Evolutionary conservation across 2,329 filamentous ascomycete genomes (phyloP).

Genomic region (Phialemonium atrogriseum): DNA sequence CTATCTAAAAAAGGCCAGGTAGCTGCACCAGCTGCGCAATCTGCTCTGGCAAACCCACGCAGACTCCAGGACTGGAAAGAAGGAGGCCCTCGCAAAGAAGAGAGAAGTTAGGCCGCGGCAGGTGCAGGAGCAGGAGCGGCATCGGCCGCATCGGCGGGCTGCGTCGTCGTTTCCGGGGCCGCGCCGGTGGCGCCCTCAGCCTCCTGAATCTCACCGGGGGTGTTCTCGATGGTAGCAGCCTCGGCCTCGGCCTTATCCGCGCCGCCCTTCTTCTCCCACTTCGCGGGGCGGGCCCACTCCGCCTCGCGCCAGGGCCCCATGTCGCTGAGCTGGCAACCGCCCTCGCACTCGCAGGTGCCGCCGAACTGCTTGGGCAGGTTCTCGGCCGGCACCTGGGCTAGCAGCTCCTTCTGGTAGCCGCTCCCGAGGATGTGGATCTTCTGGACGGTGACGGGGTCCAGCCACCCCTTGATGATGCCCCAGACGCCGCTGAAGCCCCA

Average conservation of each 20-base stretch:
- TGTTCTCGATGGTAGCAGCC: slow-evolving; percentile 26
- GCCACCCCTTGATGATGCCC: slow-evolving; percentile 80
- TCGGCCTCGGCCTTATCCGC: slow-evolving; percentile 16
- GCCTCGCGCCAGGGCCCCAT: slow-evolving; percentile 80
- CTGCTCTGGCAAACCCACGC: too few relatives aligned
- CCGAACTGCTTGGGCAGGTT: slow-evolving; percentile 85
- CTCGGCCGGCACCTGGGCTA: slow-evolving; percentile 78
- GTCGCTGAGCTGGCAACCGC: slow-evolving; percentile 81
- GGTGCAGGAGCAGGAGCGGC: slow-evolving; percentile 23
- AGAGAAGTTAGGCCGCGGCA: too few relatives aligned
- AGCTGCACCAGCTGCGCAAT: too few relatives aligned
- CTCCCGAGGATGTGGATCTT: slow-evolving; percentile 90
- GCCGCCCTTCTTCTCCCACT: slow-evolving; percentile 47
- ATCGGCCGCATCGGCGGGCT: slow-evolving; percentile 22
- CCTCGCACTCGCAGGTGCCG: slow-evolving; percentile 71
- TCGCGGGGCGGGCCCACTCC: slow-evolving; percentile 56
- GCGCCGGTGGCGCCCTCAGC: slow-evolving; percentile 24
- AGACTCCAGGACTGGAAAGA: too few relatives aligned
- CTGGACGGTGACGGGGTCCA: slow-evolving; percentile 91
- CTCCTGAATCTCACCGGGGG: slow-evolving; percentile 20
- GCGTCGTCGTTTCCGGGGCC: slow-evolving; percentile 22
- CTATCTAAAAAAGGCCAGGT: slow-evolving; percentile 1
- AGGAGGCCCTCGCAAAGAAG: too few relatives aligned
- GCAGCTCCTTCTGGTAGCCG: slow-evolving; percentile 74
- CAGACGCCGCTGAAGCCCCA: slow-evolving; percentile 91